Evolutionary conservation across 805 yeast genomes (phyloP).

Genomic region (Kodamaea laetipori): DNA sequence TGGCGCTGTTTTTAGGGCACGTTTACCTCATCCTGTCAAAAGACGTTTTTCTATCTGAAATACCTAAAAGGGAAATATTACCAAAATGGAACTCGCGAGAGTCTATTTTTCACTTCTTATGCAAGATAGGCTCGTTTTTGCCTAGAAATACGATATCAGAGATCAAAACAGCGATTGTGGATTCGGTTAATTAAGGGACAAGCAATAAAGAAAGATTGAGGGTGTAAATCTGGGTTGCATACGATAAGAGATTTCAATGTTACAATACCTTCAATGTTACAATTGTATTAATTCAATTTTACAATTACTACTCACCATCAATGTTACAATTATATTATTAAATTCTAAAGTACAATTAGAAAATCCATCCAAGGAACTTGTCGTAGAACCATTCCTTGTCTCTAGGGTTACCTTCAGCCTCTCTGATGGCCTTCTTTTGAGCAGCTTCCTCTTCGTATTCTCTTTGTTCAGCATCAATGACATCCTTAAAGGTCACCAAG

Average conservation of each 20-base stretch:
- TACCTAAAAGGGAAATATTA: slow-evolving; percentile 2
- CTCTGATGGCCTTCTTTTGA: slow-evolving; percentile 27
- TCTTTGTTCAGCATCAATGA: slow-evolving; percentile 48
- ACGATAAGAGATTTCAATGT: too few species aligned
- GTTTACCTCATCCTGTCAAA: slow-evolving; percentile 7
- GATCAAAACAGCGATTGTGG: too few species aligned
- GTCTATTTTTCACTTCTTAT: too few species aligned
- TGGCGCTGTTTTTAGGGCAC: not conserved
- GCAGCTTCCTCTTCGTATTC: slow-evolving; percentile 30
- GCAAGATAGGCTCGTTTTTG: too few species aligned
- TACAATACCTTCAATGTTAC: too few species aligned
- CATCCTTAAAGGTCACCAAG: slow-evolving; percentile 56
- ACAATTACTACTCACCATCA: too few species aligned
- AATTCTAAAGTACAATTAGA: slow-evolving; percentile 25
- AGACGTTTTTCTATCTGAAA: not conserved
- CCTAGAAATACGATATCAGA: too few species aligned
- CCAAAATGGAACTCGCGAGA: not conserved
- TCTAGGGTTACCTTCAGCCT: slow-evolving; percentile 44
- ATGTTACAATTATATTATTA: not conserved
- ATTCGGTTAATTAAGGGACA: too few species aligned
- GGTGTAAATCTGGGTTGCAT: too few species aligned
- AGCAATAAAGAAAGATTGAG: too few species aligned
- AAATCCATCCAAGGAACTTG: slow-evolving; percentile 50
- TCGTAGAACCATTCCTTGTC: slow-evolving; percentile 52
- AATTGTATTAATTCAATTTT: too few species aligned